Conservation (phyloP, 345 rosid genomes). For the Adansonia digitata region DNA sequence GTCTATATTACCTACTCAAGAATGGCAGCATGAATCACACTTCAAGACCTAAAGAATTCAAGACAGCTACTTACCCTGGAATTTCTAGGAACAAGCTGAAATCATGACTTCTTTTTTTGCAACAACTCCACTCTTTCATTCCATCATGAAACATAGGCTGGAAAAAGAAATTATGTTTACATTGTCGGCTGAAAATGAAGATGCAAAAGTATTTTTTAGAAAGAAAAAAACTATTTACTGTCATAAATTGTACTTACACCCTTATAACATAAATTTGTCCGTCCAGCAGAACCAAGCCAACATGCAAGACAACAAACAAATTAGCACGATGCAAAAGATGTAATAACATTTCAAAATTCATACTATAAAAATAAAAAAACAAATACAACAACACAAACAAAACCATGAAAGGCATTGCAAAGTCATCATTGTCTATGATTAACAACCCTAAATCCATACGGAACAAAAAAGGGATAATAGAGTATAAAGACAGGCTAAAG, state of each 20-base stretch:
- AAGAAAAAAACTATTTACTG: neutral
- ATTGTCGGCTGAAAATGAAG: constrained; percentile 11
- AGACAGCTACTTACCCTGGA: constrained; percentile 60
- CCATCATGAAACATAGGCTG: constrained; percentile 94
- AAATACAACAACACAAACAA: no score
- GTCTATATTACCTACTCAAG: neutral
- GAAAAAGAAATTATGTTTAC: constrained; percentile 16
- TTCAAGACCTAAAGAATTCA: neutral
- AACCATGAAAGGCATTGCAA: neutral
- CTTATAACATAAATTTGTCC: constrained; percentile 30
- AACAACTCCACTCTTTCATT: constrained; percentile 98
- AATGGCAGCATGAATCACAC: neutral
- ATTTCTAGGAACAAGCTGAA: constrained; percentile 75
- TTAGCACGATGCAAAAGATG: constrained; percentile 19
- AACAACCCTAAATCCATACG: neutral
- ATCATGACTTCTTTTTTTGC: constrained; percentile 94
- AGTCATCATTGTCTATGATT: neutral
- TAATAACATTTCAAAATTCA: neutral
- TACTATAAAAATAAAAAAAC: no score
- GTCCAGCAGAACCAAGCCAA: constrained; percentile 22
- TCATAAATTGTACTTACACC: constrained; percentile 54
- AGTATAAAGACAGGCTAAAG: neutral
- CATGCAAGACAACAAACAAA: constrained; percentile 18
- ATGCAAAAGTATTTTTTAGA: neutral
- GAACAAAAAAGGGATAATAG: no score